These are phyloP conservation scores for Scheffersomyces stambukii DNA, from an alignment of 1,139 yeast species.

Conservation along the genomic window DNA sequence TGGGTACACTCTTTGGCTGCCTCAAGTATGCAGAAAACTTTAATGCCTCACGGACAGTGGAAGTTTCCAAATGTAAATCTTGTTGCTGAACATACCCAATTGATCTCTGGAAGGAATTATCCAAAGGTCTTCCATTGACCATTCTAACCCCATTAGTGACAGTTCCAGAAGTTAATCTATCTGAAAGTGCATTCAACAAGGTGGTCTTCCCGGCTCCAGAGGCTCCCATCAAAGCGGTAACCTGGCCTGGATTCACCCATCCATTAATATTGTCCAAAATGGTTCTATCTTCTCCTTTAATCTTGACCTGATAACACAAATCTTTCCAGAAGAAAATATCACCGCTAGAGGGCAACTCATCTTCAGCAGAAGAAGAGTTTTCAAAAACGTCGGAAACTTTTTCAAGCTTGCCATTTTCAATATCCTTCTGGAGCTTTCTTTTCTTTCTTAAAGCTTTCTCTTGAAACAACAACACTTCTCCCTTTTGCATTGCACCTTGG, in stretches of 20 bases:
- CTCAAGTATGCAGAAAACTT: conserved; percentile 32
- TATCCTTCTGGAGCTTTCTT: conserved; percentile 13
- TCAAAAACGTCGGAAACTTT: conserved; percentile 11
- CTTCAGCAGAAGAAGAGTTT: conserved; percentile 7
- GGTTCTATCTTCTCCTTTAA: conserved; percentile 60
- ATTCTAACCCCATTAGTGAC: conserved; percentile 30
- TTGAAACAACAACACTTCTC: conserved; percentile 75
- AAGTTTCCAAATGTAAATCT: conserved; percentile 32
- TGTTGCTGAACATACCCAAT: conserved; percentile 41
- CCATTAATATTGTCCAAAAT: conserved; percentile 72
- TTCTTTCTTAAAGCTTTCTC: conserved; percentile 49
- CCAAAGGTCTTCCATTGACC: conserved; percentile 28
- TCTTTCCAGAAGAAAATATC: conserved; percentile 78
- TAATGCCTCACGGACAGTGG: conserved; percentile 37
- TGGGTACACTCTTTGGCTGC: conserved; percentile 26
- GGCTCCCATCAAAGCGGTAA: conserved; percentile 26
- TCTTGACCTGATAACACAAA: conserved; percentile 68
- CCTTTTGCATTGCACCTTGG: conserved; percentile 79
- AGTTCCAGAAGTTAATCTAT: conserved; percentile 28
- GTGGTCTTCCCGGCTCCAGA: conserved; percentile 33
- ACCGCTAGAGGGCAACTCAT: conserved; percentile 10
- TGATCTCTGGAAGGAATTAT: conserved; percentile 35
- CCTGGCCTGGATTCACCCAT: conserved; percentile 37
- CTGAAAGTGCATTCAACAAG: conserved; percentile 26
- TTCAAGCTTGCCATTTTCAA: conserved; percentile 8